Base-by-base conservation (phyloP, 176 grass and related monocot species). In the Avena atlantica region DNA sequence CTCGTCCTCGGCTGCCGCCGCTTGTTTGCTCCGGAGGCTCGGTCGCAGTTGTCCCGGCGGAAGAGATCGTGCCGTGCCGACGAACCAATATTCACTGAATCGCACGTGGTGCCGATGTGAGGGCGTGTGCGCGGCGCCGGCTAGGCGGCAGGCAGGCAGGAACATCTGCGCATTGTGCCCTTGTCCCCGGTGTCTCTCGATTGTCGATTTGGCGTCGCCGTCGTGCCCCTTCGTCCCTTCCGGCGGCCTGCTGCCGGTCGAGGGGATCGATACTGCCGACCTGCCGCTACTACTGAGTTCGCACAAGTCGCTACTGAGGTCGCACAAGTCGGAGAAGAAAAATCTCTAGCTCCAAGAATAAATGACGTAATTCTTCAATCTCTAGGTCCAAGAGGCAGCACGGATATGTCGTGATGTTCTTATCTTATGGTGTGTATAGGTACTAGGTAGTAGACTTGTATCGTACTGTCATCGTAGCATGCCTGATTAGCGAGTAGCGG, bases 191-290 rank as follows among this genome's bases (percentile, higher is more conserved):
- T 31, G 25, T 25, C 25, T 25, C 25, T n/a, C 10, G 27, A 23
- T 53, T 36, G 47, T 16, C 3, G 44, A 4, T 15, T 25, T 0
- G 25, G 37, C 85, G 63, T 63, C 85, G 51, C 49, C 49, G 66
- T 81, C 78, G 34, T 72, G 76, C 25, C 37, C 37, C 19, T 31
- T 31, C 29, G 29, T 2, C 29, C 36, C 24, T 3, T 27, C 55
- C 84, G 29, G 81, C 21, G 68, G 34, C n/a, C 68, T n/a, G 17
- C 70, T 31, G 29, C 70, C 82, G 73, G 56, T 63, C 42, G 56
- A 81, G 25, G 25, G 40, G 21, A 9, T 21, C 57, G 57, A 19
- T 16, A 5, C 53, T 57, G 53, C 9, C 1, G 8, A 47, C 45
- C 7, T 9, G 45, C 53, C 5, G 16, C 53, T 57, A 4, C 53